Evolutionary conservation across 208 protist genomes (phyloP).

Genomic region (Trypanosoma platydactyli): DNA sequence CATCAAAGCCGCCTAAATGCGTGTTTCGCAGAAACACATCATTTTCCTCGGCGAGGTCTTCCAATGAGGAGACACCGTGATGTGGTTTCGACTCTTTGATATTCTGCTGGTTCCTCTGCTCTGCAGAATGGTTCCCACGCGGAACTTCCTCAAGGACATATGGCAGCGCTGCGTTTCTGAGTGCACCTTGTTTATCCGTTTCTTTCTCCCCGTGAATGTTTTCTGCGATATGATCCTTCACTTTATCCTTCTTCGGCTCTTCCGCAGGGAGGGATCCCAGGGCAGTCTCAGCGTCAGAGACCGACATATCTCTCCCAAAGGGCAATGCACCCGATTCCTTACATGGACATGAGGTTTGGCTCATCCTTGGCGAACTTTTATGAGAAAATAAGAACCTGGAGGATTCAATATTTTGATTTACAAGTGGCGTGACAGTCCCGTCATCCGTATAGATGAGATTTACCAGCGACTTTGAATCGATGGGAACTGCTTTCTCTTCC

Average conservation of each 20-base stretch:
- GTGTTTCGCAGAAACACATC: constrained; percentile 24
- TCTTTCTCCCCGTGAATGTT: constrained; percentile 5
- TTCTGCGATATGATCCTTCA: constrained; percentile 4
- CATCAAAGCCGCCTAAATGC: constrained; percentile 12
- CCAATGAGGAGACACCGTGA: background rate
- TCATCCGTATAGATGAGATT: background rate
- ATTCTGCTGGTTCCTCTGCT: background rate
- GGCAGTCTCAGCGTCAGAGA: background rate
- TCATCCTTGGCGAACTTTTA: too few species aligned
- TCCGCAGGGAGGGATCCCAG: background rate
- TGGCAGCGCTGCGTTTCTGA: background rate
- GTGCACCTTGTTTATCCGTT: background rate
- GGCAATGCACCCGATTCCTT: too few species aligned
- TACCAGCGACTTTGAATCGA: background rate
- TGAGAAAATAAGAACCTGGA: background rate
- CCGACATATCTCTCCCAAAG: background rate
- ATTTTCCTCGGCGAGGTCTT: constrained; percentile 2
- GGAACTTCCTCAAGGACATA: background rate
- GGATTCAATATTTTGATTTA: background rate
- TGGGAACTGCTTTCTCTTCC: background rate
- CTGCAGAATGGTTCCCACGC: background rate
- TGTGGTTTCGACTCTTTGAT: background rate
- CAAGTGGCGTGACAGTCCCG: background rate
- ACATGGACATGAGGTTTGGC: too few species aligned
- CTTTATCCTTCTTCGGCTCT: background rate